Evolutionary conservation across 345 rosid genomes (phyloP), one percentile per base, ranked within the genome.

Genomic region (Eucalyptus marginata): DNA sequence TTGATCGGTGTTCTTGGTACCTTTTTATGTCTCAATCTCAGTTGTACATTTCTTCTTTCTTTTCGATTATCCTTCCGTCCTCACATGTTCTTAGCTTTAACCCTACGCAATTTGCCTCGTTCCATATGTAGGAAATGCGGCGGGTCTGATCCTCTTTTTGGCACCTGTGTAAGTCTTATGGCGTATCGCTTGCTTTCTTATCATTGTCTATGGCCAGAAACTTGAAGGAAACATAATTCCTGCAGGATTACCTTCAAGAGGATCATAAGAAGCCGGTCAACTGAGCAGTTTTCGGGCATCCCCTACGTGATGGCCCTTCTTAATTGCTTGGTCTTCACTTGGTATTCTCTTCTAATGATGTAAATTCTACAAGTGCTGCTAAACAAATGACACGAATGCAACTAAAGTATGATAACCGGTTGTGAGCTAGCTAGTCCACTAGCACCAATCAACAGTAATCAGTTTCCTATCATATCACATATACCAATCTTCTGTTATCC

Each of bases 241-340:
- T 80, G 27, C 24, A 93, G 93, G 90, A 89, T 92, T 24, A 91
- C 92, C 7, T 90, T 93, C 88, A 92, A 49, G 90, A 90, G 92
- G 90, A 93, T 93, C 88, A 52, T 91, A 79, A 88, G 36, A 85
- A 80, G 49, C 85, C 92, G 76, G 54, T 90, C 93, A 44, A 92
- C 92, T 7, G 93, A 86, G 91, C 89, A 92, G 56, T 93, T 92
- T 87, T 93, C 94, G 3, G 93, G 92, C 52, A 33, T 93, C 51
- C 94, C 93, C 3, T 93, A 92, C 47, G 89, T 87, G 36, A 91
- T 93, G 92, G 89, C 94, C 8, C 20, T 93, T 47, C 92, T 93
- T 90, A 92, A 91, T 89, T 92, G 93, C 88, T 91, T 93, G 68
- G 90, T 91, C 64, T 92, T 91, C n/a, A 89, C 94, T 76, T 93